Percentiles rank a stretch among this genome's conserved stretches.
Conservation (phyloP, 345 rosid genomes). For the Eucalyptus virginea region DNA sequence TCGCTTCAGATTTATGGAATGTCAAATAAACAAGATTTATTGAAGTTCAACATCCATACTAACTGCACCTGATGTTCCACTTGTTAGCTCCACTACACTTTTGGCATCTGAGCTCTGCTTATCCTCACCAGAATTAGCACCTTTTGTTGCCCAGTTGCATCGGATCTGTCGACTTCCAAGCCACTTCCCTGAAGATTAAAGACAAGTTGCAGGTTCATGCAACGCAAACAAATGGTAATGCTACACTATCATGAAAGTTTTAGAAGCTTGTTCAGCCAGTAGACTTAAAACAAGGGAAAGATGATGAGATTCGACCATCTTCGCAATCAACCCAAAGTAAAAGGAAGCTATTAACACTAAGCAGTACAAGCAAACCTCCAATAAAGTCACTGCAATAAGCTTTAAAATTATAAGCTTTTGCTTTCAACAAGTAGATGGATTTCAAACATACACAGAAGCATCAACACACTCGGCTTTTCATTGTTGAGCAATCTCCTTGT, state of each 20-base stretch:
- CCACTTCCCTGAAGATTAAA: conserved; percentile 59
- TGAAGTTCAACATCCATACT: background rate
- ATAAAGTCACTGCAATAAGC: background rate
- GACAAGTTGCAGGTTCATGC: background rate
- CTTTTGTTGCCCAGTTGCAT: conserved; percentile 97
- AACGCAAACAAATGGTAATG: background rate
- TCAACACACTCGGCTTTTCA: background rate
- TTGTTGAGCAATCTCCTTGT: background rate
- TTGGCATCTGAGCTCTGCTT: conserved; percentile 64
- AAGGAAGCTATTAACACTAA: background rate
- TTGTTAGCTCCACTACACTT: conserved; percentile 67
- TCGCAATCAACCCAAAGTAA: background rate
- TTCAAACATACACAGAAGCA: background rate
- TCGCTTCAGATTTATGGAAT: background rate
- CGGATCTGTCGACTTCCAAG: conserved; percentile 85
- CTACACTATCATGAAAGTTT: background rate
- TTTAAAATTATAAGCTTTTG: background rate
- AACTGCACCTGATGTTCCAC: conserved; percentile 58
- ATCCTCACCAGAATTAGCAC: conserved; percentile 58
- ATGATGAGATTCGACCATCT: background rate
- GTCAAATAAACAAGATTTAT: background rate
- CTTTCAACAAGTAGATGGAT: background rate
- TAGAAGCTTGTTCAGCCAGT: background rate
- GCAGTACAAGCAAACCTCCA: background rate
- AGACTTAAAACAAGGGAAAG: background rate